phyloP scores from a whole-genome alignment of 2,329 filamentous ascomycete species.

The Penicillium griseofulvum region DNA sequence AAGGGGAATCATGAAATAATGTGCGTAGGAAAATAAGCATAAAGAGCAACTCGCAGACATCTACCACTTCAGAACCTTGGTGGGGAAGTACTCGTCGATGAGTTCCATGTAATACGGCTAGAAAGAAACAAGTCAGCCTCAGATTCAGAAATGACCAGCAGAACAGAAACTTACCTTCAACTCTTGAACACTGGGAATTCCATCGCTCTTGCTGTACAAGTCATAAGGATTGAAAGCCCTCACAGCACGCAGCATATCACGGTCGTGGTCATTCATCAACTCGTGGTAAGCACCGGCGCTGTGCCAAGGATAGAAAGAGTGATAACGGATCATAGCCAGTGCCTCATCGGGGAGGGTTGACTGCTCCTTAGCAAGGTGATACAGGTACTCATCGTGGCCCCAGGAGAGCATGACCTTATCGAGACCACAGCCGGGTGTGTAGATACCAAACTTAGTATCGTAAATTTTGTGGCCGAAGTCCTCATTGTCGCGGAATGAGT shows the following conservation, averaged over 20 bases:
- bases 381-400: slow-evolving; percentile 61
- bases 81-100: slow-evolving; percentile 71
- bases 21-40: neutral
- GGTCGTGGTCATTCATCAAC: slow-evolving; percentile 80
- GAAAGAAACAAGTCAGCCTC: neutral
- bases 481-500: slow-evolving; percentile 70
- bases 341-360: slow-evolving; percentile 74
- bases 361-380: slow-evolving; percentile 82
- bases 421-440: slow-evolving; percentile 72
- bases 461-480: slow-evolving; percentile 71
- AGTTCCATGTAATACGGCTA: slow-evolving; percentile 69
- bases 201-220: slow-evolving; percentile 87
- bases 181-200: slow-evolving; percentile 69
- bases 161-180: slow-evolving; percentile 54
- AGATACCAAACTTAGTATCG: slow-evolving; percentile 74
- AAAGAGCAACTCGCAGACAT: neutral
- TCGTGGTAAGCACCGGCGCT: slow-evolving; percentile 73
- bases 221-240: slow-evolving; percentile 89
- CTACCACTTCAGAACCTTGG: slow-evolving; percentile 68
- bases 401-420: slow-evolving; percentile 88
- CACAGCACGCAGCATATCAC: slow-evolving; percentile 75
- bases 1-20: slow-evolving; percentile 21
- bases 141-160: neutral
- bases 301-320: slow-evolving; percentile 93
- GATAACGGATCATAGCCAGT: slow-evolving; percentile 89